Evolutionary conservation across 1,139 yeast species (phyloP), one percentile per base, ranked within the genome.

Genomic region (Pichia sorboxylosa): DNA sequence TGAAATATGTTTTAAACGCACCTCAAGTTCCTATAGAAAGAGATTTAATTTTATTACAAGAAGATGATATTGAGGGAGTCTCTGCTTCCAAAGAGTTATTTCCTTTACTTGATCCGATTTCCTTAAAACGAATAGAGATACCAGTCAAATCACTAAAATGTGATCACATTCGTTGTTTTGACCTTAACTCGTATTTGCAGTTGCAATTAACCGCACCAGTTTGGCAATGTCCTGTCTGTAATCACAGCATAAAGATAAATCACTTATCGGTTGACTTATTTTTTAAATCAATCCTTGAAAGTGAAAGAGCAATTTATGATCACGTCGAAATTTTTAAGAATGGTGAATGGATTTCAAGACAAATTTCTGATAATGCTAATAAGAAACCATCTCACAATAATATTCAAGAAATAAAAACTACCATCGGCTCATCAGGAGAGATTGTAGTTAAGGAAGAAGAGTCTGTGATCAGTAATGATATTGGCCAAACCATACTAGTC

Each of bases 221-320:
- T 0, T 78, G 84, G 83, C 55, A 54, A 27, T 80, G 92, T 47
- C 87, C 87, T 0, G 61, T 74, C 10, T 80, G 92, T 47, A 65
- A 62, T 34, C 52, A 51, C 4, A 38, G 44, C 5, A 47, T 75
- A 2, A 51, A 57, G 4, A 49, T 73, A 1, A 58, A 63, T n/a
- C 73, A 72, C 40, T 51, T 80, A 36, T 69, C 76, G 0, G 53
- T 77, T 1, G 74, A 76, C 38, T 83, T 77, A 39, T 79, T 69
- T 48, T 66, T 76, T 26, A 45, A 54, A 27, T 74, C 71, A 11
- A 65, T 79, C 26, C 44, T 79, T 13, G 46, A 57, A 1, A 42
- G 48, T 4, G 14, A 23, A 9, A 69, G 73, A 1, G 47, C 51
- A 10, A 69, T 64, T 16, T 64, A 64, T 4, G 83, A 76, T 27